Percentiles rank a stretch among this genome's conserved stretches.
These are phyloP conservation scores for Diaporthe vexans DNA, from an alignment of 2,329 filamentous ascomycete species.

Conservation along the genomic window DNA sequence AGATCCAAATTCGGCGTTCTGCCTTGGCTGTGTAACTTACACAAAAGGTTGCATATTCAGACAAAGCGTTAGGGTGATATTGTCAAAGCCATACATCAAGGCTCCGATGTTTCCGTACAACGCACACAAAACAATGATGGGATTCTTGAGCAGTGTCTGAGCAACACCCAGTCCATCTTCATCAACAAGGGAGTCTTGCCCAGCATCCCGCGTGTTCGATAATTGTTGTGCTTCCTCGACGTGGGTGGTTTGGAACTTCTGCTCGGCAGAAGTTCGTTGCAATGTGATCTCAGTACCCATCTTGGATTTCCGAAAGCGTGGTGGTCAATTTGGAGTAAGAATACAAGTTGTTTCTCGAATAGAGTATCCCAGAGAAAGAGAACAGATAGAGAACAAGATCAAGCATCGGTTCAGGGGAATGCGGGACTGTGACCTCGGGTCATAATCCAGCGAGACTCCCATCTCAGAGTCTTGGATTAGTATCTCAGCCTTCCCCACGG, in stretches of 20 bases:
- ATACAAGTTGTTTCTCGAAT: neutral
- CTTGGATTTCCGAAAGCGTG: neutral
- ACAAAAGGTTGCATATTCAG: conserved; percentile 29
- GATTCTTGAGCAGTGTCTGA: conserved; percentile 5
- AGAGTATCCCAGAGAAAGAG: neutral
- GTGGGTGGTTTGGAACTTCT: neutral
- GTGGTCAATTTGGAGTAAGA: neutral
- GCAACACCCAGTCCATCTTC: conserved; percentile 7
- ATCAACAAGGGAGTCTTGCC: neutral
- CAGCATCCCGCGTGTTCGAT: neutral
- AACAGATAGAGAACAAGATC: neutral
- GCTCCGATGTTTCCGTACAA: conserved; percentile 33
- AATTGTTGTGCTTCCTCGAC: neutral
- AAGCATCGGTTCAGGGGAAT: neutral
- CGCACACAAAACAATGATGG: conserved; percentile 7
- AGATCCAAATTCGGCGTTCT: too few species aligned
- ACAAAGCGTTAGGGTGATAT: conserved; percentile 35
- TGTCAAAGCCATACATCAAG: conserved; percentile 37
- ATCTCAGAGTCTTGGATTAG: too few species aligned
- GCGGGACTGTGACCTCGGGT: neutral
- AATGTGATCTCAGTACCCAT: neutral
- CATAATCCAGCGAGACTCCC: neutral
- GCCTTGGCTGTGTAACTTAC: neutral
- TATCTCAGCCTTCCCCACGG: conserved; percentile 16
- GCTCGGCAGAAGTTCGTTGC: neutral